Conservation (phyloP, 2,329 filamentous ascomycete genomes). For the Pestalotiopsis sp. region DNA sequence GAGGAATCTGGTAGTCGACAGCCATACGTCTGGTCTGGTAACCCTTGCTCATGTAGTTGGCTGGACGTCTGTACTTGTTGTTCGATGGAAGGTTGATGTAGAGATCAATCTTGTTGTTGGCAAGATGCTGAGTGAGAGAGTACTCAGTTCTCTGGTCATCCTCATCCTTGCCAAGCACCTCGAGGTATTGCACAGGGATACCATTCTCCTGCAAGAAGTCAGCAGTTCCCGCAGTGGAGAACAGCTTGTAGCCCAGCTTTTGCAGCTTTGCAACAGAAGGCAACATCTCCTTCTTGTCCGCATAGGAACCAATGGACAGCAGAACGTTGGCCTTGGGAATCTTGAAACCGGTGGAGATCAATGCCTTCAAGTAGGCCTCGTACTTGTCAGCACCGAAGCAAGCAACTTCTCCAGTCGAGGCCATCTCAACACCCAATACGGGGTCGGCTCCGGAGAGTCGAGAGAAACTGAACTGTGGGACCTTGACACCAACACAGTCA, state of each 20-base stretch:
- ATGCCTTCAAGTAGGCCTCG: constrained; percentile 94
- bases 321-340: constrained; percentile 95
- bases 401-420: constrained; percentile 96
- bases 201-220: constrained; percentile 95
- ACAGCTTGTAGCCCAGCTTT: constrained; percentile 91
- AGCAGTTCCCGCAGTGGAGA: constrained; percentile 93
- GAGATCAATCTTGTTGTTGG: constrained; percentile 96
- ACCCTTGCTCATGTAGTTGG: constrained; percentile 98
- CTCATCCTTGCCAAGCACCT: constrained; percentile 77
- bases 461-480: constrained; percentile 98
- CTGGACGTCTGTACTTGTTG: constrained; percentile 94
- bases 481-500: constrained; percentile 93
- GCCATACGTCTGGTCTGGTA: constrained; percentile 98
- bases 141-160: constrained; percentile 93
- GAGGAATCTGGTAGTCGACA: constrained; percentile 92
- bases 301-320: constrained; percentile 93
- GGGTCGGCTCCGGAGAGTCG: constrained; percentile 94
- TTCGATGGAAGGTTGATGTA: constrained; percentile 99
- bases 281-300: constrained; percentile 97
- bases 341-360: constrained; percentile 95
- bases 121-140: constrained; percentile 93
- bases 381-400: constrained; percentile 96
- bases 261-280: constrained; percentile 89
- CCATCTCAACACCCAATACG: constrained; percentile 98
- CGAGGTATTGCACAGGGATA: constrained; percentile 89